Conservation (phyloP, 495 filamentous ascomycete genomes). For the Lineolata rhizophorae region DNA sequence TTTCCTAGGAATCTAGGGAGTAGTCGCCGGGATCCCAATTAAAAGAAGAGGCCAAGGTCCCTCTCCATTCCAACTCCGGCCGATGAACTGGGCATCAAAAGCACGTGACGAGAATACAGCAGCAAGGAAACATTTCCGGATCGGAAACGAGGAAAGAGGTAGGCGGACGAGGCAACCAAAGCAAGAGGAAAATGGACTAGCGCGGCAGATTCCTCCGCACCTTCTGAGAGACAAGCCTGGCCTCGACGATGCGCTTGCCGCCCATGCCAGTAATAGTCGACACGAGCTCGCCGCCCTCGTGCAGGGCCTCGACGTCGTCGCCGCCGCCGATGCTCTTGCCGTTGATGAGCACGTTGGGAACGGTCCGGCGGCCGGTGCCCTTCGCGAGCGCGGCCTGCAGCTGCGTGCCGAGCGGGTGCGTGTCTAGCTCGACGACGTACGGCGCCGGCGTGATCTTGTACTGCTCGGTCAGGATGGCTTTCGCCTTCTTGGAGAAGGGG, state of each 20-base stretch:
- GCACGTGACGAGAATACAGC: too few species aligned
- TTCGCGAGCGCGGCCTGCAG: conserved; percentile 47
- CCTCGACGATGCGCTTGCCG: conserved; percentile 37
- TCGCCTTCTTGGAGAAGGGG: conserved; percentile 62
- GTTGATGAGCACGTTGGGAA: conserved; percentile 78
- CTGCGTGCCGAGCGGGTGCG: conserved; percentile 46
- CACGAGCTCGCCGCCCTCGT: conserved; percentile 41
- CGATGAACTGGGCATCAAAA: too few species aligned
- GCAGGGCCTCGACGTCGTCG: conserved; percentile 60
- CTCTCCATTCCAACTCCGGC: too few species aligned
- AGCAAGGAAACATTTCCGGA: too few species aligned
- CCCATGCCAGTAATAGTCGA: conserved; percentile 53
- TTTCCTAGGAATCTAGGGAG: too few species aligned
- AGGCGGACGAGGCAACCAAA: too few species aligned
- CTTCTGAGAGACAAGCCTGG: background rate
- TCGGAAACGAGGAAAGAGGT: too few species aligned
- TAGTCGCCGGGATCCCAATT: too few species aligned
- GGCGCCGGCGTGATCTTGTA: conserved; percentile 68
- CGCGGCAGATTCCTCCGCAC: too few species aligned
- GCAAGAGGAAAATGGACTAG: too few species aligned
- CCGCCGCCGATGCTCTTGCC: conserved; percentile 80
- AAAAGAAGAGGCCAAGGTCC: too few species aligned
- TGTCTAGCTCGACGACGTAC: conserved; percentile 77
- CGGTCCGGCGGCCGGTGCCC: conserved; percentile 61
- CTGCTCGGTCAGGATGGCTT: conserved; percentile 54